These are phyloP conservation scores for Pseudozyma thailandica DNA, from an alignment of 1,284 basidiomycete genomes.

Conservation along the genomic window DNA sequence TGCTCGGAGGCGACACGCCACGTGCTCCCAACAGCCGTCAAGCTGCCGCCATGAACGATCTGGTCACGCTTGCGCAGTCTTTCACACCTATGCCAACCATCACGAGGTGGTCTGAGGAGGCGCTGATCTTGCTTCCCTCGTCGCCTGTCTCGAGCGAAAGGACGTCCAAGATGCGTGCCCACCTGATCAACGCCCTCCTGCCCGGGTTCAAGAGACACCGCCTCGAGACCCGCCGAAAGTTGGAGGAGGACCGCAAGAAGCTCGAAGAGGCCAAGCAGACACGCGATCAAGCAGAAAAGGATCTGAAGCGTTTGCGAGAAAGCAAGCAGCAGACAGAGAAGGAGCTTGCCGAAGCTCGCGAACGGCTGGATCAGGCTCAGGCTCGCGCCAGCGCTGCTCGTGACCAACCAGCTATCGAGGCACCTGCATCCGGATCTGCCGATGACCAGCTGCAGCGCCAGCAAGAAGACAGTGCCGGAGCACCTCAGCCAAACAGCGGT, in stretches of 20 bases:
- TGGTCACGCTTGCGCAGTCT: slow-evolving; percentile 65
- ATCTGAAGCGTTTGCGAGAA: slow-evolving; percentile 45
- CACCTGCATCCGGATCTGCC: slow-evolving; percentile 40
- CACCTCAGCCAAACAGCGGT: neutral
- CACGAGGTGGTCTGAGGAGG: slow-evolving; percentile 92
- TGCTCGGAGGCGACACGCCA: slow-evolving; percentile 27
- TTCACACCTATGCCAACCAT: slow-evolving; percentile 79
- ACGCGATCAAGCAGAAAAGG: slow-evolving; percentile 57
- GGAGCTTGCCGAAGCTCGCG: slow-evolving; percentile 59
- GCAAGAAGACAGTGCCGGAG: neutral
- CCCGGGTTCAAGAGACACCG: slow-evolving; percentile 71
- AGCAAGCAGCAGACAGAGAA: slow-evolving; percentile 41
- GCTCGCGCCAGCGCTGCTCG: slow-evolving; percentile 27
- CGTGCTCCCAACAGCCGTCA: slow-evolving; percentile 26
- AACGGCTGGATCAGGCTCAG: slow-evolving; percentile 59
- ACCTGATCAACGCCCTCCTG: slow-evolving; percentile 81
- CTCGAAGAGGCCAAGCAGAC: slow-evolving; percentile 68
- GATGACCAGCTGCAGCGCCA: slow-evolving; percentile 8
- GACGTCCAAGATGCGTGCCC: slow-evolving; percentile 76
- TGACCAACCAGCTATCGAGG: slow-evolving; percentile 68
- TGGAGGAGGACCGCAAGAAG: slow-evolving; percentile 69
- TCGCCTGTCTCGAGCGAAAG: slow-evolving; percentile 78
- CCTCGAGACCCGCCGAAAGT: slow-evolving; percentile 28
- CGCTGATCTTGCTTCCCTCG: slow-evolving; percentile 76
- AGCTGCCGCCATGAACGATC: slow-evolving; percentile 42